Conservation (phyloP, 495 filamentous ascomycete genomes). For the Penicillium cinerascens region DNA sequence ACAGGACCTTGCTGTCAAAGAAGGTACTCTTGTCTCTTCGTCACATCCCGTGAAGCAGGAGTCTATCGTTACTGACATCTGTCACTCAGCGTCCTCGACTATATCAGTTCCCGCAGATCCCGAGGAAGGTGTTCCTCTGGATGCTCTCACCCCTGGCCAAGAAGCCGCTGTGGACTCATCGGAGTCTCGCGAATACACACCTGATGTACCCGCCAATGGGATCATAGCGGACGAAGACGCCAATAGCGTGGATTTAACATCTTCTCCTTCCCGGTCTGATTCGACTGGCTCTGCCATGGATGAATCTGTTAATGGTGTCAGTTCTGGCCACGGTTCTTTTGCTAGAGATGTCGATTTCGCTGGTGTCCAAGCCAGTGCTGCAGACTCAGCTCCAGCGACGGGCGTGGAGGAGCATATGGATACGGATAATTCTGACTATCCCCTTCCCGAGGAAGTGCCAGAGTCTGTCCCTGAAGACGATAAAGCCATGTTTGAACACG, state of each 20-base stretch:
- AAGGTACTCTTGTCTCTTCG: constrained; percentile 18
- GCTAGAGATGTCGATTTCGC: constrained; percentile 6
- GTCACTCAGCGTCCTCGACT: neutral
- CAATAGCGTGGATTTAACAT: constrained; percentile 8
- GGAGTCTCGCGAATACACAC: neutral
- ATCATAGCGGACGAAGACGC: neutral
- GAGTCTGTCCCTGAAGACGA: neutral
- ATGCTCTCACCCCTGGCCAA: neutral
- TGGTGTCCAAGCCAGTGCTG: neutral
- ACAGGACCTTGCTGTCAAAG: constrained; percentile 19
- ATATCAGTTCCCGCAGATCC: neutral
- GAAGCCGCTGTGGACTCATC: neutral
- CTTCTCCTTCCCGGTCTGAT: constrained; percentile 20
- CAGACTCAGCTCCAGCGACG: neutral
- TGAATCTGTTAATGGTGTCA: constrained; percentile 30
- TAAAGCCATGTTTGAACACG: constrained; percentile 1
- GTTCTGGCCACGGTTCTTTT: neutral
- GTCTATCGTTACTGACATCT: neutral
- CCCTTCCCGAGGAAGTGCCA: neutral
- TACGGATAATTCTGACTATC: neutral
- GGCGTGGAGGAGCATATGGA: neutral
- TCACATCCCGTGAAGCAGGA: neutral
- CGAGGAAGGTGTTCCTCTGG: neutral
- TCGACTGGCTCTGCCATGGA: constrained; percentile 42
- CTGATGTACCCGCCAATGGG: neutral